Conservation (phyloP, 2,329 filamentous ascomycete genomes). For the Fulvia fulva region DNA sequence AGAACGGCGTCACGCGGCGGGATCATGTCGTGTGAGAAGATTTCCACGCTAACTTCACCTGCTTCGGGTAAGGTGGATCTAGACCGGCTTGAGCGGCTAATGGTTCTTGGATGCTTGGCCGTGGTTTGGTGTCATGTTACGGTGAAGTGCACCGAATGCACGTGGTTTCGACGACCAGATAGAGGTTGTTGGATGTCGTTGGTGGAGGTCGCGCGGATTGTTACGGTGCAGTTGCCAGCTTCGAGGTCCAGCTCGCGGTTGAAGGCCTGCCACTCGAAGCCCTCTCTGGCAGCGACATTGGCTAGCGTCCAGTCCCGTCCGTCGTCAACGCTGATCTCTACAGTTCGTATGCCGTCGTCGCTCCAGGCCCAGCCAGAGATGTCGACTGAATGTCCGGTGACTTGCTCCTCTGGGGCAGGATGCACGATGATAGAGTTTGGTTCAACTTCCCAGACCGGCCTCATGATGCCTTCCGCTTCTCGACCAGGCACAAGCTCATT, state of each 20-base stretch:
- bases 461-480: slow-evolving; percentile 9
- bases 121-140: not conserved
- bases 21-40: not conserved
- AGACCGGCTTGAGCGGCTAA: not conserved
- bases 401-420: slow-evolving; percentile 16
- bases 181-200: slow-evolving; percentile 23
- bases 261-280: slow-evolving; percentile 23
- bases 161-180: slow-evolving; percentile 24
- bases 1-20: not conserved
- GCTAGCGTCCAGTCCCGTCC: slow-evolving; percentile 11
- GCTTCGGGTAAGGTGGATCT: not conserved
- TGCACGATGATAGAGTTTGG: slow-evolving; percentile 30
- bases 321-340: slow-evolving; percentile 23
- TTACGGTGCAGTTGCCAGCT: slow-evolving; percentile 3
- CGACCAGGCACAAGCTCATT: slow-evolving; percentile 22
- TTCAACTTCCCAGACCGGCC: slow-evolving; percentile 30
- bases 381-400: slow-evolving; percentile 1
- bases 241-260: not conserved
- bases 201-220: slow-evolving; percentile 16
- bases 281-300: slow-evolving; percentile 2
- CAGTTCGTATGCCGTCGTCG: slow-evolving; percentile 18
- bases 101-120: not conserved
- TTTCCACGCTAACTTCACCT: not conserved
- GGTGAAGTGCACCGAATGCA: slow-evolving; percentile 12
- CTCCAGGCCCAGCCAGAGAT: slow-evolving; percentile 32